Percentiles rank a stretch among this genome's conserved stretches.
Conservation (phyloP, 2,329 filamentous ascomycete genomes). For the Emmonsia crescens region DNA sequence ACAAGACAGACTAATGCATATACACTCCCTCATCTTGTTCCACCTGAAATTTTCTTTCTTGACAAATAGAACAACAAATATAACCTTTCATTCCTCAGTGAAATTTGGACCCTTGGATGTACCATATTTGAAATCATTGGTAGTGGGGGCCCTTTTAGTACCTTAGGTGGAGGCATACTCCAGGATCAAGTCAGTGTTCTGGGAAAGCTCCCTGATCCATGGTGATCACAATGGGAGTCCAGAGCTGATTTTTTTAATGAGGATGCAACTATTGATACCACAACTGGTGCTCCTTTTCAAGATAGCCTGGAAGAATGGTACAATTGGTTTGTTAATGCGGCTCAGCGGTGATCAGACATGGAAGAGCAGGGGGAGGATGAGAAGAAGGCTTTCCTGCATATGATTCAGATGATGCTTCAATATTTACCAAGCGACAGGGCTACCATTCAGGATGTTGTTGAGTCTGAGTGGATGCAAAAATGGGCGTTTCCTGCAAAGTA, state of each 20-base stretch:
- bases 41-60: conserved; percentile 10
- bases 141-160: conserved; percentile 8
- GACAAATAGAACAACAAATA: conserved; percentile 7
- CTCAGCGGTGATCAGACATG: conserved; percentile 9
- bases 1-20: conserved; percentile 8
- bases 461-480: conserved; percentile 13
- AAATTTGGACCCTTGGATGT: conserved; percentile 13
- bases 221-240: conserved; percentile 10
- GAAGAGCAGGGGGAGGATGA: conserved; percentile 10
- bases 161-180: conserved; percentile 11
- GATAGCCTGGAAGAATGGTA: conserved; percentile 11
- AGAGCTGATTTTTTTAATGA: conserved; percentile 11
- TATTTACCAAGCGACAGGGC: conserved; percentile 9
- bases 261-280: conserved; percentile 11
- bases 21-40: conserved; percentile 11
- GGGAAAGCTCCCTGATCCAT: conserved; percentile 10
- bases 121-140: conserved; percentile 12
- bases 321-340: conserved; percentile 8
- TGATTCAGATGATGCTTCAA: too few species aligned
- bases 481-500: conserved; percentile 9
- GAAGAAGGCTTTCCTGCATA: conserved; percentile 11
- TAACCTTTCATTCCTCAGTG: conserved; percentile 10
- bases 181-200: conserved; percentile 11
- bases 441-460: conserved; percentile 11
- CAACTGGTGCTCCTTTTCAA: conserved; percentile 8